Evolutionary conservation across 2,329 filamentous ascomycete species (phyloP).

Genomic region (Cercospora sp.): DNA sequence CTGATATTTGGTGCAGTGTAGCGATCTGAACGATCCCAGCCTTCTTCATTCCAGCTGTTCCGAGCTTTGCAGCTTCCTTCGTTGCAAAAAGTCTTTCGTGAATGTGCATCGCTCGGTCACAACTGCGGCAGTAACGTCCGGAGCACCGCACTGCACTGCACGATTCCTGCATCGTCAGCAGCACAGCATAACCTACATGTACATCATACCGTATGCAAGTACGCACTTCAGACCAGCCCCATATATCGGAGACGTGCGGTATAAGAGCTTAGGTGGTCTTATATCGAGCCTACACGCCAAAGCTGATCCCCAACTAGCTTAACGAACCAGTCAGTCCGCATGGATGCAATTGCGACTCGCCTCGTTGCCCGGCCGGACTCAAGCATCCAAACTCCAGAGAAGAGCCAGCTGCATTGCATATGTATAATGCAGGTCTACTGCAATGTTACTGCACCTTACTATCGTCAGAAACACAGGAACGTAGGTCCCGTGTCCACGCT

Average conservation of each 20-base stretch:
- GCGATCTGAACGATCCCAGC: no score
- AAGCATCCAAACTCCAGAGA: background rate
- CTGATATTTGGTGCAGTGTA: no score
- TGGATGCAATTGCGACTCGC: background rate
- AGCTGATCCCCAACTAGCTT: background rate
- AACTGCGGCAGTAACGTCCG: background rate
- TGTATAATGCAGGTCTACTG: background rate
- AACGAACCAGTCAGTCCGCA: background rate
- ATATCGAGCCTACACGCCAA: background rate
- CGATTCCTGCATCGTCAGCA: background rate
- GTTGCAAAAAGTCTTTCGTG: background rate
- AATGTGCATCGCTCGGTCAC: background rate
- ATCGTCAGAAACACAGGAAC: background rate
- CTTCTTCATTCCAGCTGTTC: background rate
- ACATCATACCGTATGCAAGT: background rate
- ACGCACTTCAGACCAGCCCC: no score
- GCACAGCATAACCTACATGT: background rate
- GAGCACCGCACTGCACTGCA: background rate
- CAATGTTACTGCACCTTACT: background rate
- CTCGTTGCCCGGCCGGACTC: background rate
- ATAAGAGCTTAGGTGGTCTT: background rate
- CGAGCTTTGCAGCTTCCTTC: background rate
- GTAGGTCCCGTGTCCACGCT: background rate
- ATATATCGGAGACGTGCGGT: no score
- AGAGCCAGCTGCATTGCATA: background rate